Evolutionary conservation across 257 asterid genomes (phyloP).

Genomic region (Fraxinus anomala): DNA sequence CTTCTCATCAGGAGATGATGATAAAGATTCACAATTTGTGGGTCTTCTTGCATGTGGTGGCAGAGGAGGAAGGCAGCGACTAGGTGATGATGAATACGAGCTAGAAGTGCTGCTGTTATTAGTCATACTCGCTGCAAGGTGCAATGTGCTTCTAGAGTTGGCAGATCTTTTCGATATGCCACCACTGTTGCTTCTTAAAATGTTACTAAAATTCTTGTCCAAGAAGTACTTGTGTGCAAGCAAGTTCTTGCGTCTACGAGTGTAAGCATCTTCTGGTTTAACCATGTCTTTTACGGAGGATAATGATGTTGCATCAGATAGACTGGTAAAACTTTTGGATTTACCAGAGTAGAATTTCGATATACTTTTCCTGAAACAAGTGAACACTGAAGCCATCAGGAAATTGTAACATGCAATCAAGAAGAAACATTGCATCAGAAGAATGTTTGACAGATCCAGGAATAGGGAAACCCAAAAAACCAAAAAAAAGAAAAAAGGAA

Average conservation of each 20-base stretch:
- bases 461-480: no score
- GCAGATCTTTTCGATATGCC: conserved; percentile 62
- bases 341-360: conserved; percentile 49
- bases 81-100: conserved; percentile 55
- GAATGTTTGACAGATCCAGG: background rate
- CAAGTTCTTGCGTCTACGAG: conserved; percentile 71
- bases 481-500: no score
- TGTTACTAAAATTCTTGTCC: conserved; percentile 49
- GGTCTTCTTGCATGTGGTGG: conserved; percentile 60
- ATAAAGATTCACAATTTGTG: conserved; percentile 34
- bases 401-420: conserved; percentile 8
- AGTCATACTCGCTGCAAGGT: conserved; percentile 52
- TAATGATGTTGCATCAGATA: conserved; percentile 58
- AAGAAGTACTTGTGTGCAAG: conserved; percentile 53
- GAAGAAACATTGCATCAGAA: background rate
- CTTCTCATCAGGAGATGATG: conserved; percentile 51
- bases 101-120: conserved; percentile 56
- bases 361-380: conserved; percentile 46
- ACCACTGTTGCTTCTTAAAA: conserved; percentile 39
- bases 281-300: conserved; percentile 60
- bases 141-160: conserved; percentile 60
- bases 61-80: conserved; percentile 66
- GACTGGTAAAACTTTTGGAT: conserved; percentile 61
- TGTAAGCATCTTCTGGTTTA: conserved; percentile 72
- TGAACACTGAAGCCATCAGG: conserved; percentile 20